Conservation (phyloP, 768 basidiomycete species). For the Lentinula guzmanii region DNA sequence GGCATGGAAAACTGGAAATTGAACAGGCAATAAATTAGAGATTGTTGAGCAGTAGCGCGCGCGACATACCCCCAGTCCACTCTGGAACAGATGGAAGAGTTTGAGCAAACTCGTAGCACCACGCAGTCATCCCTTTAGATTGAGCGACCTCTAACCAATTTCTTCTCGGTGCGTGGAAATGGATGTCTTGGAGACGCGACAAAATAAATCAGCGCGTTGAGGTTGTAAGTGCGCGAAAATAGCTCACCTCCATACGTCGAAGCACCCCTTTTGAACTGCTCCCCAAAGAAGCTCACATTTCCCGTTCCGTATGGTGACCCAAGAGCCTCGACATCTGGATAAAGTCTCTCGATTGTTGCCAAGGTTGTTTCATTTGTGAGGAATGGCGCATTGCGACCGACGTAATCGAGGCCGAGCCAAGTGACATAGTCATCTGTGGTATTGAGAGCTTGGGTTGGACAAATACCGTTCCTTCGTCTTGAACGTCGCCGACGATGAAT, state of each 20-base stretch:
- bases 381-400: not conserved
- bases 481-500: slow-evolving; percentile 18
- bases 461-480: slow-evolving; percentile 16
- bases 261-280: slow-evolving; percentile 20
- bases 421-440: not conserved
- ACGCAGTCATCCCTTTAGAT: slow-evolving; percentile 12
- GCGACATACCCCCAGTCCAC: not conserved
- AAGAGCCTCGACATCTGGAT: not conserved
- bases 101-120: slow-evolving; percentile 18
- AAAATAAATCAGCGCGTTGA: not conserved
- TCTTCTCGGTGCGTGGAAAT: slow-evolving; percentile 17
- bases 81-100: slow-evolving; percentile 6
- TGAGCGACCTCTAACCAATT: slow-evolving; percentile 19
- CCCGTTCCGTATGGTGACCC: slow-evolving; percentile 4
- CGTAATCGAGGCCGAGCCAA: not conserved
- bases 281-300: slow-evolving; percentile 7
- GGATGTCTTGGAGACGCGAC: slow-evolving; percentile 16
- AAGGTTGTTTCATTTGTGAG: not conserved
- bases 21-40: not conserved
- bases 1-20: slow-evolving; percentile 1
- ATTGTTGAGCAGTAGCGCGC: not conserved
- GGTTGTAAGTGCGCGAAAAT: not conserved
- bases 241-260: slow-evolving; percentile 7
- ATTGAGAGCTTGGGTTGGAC: not conserved
- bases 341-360: slow-evolving; percentile 6